Evolutionary conservation across 2,329 filamentous ascomycete species (phyloP).

Genomic region (Penicillium sclerotiorum): DNA sequence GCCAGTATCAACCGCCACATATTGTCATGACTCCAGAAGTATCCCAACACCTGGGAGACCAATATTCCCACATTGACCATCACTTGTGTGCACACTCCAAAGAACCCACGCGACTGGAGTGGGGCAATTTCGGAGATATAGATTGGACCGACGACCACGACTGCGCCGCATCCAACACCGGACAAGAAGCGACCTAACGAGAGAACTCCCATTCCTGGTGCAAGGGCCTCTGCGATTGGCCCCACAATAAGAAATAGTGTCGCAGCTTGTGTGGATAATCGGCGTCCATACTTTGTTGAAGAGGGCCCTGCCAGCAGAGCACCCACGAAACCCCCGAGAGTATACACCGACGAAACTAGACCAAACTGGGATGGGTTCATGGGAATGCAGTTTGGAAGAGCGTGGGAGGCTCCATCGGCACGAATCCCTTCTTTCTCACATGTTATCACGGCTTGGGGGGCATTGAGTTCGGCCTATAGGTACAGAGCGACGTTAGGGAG

Average conservation of each 20-base stretch:
- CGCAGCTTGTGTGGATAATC: constrained; percentile 75
- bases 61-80: constrained; percentile 93
- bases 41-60: constrained; percentile 78
- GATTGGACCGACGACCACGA: constrained; percentile 89
- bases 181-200: constrained; percentile 75
- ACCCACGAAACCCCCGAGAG: constrained; percentile 81
- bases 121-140: constrained; percentile 94
- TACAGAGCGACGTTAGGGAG: too few relatives aligned
- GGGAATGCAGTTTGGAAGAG: constrained; percentile 74
- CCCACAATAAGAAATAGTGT: constrained; percentile 76
- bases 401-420: constrained; percentile 11
- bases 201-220: constrained; percentile 68
- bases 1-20: constrained; percentile 85
- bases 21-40: constrained; percentile 77
- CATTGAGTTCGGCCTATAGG: constrained; percentile 97
- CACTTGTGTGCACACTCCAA: constrained; percentile 80
- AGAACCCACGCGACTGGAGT: constrained; percentile 72
- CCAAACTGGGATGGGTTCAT: constrained; percentile 85
- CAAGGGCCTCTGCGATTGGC: constrained; percentile 72
- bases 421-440: constrained; percentile 67
- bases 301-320: constrained; percentile 78
- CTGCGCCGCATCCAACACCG: constrained; percentile 81
- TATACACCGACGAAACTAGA: constrained; percentile 86
- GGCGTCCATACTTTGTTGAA: constrained; percentile 75
- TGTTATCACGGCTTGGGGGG: constrained; percentile 89